phyloP scores from a whole-genome alignment of 805 yeast genomes.

The Blastobotrys attinorum region DNA sequence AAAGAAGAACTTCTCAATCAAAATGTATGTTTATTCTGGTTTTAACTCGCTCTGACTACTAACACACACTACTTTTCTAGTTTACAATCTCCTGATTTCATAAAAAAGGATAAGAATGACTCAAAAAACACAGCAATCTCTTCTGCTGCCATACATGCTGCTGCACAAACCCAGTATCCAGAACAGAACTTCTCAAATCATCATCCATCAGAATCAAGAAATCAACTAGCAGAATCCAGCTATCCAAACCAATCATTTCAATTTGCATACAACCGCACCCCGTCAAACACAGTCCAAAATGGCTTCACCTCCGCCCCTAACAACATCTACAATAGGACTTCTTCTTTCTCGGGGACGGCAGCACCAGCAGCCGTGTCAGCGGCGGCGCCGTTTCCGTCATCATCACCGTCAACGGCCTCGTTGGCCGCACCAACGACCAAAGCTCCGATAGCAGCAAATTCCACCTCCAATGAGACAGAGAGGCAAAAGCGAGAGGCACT shows the following conservation, averaged over 20 bases:
- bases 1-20: conserved; percentile 12
- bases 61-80: background rate
- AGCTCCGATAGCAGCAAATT: no score
- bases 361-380: background rate
- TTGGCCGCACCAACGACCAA: no score
- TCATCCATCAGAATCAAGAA: no score
- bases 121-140: background rate
- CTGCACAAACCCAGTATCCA: background rate
- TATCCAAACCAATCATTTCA: no score
- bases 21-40: conserved; percentile 1
- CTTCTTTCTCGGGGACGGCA: background rate
- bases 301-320: background rate
- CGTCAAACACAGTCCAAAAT: background rate
- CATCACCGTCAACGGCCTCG: no score
- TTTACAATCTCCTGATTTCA: conserved; percentile 10
- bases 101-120: conserved; percentile 1
- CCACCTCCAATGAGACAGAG: no score
- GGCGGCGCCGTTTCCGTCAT: no score
- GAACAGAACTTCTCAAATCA: no score
- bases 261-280: background rate
- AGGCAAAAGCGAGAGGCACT: background rate
- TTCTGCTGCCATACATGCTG: background rate
- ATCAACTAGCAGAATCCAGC: background rate
- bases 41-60: no score
- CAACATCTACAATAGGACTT: background rate